These are phyloP conservation scores for Trichomonascus vanleenenianus DNA, from an alignment of 805 yeast species.

Conservation along the genomic window DNA sequence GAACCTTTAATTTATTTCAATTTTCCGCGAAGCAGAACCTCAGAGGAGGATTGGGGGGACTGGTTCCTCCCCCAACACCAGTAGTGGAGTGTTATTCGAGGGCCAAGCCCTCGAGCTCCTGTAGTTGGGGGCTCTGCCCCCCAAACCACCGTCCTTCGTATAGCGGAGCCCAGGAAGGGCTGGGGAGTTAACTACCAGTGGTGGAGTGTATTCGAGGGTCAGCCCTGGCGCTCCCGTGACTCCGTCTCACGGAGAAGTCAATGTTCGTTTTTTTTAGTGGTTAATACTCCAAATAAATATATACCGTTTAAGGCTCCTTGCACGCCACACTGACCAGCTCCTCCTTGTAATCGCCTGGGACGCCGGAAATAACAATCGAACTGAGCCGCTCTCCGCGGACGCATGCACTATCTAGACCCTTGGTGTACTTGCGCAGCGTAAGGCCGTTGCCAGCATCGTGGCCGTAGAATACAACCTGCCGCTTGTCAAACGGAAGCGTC, in stretches of 20 bases:
- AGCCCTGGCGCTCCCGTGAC: too few species aligned
- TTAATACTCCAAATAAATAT: background rate
- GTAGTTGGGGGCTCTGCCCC: too few species aligned
- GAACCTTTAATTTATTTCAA: slow-evolving; percentile 17
- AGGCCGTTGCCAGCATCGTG: slow-evolving; percentile 83
- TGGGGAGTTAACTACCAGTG: too few species aligned
- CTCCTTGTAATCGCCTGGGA: slow-evolving; percentile 21
- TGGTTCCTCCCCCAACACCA: background rate
- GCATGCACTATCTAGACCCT: slow-evolving; percentile 81
- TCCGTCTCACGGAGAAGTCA: too few species aligned
- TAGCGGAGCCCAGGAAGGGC: too few species aligned
- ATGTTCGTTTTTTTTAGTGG: too few species aligned
- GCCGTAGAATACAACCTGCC: slow-evolving; percentile 60
- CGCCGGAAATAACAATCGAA: slow-evolving; percentile 44
- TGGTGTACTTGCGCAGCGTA: slow-evolving; percentile 52
- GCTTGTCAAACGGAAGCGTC: slow-evolving; percentile 20
- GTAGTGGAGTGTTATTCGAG: too few species aligned
- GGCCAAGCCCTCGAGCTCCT: too few species aligned
- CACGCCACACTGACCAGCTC: slow-evolving; percentile 26
- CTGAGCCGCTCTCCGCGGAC: slow-evolving; percentile 63
- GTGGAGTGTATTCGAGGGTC: too few species aligned
- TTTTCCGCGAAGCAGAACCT: background rate
- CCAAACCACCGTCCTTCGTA: too few species aligned
- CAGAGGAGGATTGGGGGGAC: background rate
- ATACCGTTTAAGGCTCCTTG: background rate